phyloP scores from a whole-genome alignment of 2,329 filamentous ascomycete species.

The Dothideomycetes sp. region DNA sequence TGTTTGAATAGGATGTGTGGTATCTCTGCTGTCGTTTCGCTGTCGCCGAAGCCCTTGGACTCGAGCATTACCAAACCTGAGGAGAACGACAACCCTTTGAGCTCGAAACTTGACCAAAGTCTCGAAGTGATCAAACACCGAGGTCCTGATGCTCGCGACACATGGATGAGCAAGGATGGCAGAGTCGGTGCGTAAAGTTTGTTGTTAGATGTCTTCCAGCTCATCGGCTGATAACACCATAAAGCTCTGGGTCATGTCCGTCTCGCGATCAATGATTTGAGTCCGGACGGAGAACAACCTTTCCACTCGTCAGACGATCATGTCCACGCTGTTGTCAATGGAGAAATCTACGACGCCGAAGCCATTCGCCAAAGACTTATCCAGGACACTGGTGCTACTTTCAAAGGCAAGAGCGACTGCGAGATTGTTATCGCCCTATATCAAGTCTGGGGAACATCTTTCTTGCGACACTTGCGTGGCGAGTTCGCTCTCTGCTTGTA shows the following conservation, averaged over 20 bases:
- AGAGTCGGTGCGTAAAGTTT: slow-evolving; percentile 30
- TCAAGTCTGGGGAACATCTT: slow-evolving; percentile 38
- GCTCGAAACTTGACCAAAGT: slow-evolving; percentile 20
- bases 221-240: slow-evolving; percentile 14
- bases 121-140: slow-evolving; percentile 36
- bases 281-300: slow-evolving; percentile 39
- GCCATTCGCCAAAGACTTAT: slow-evolving; percentile 31
- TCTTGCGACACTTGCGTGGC: slow-evolving; percentile 41
- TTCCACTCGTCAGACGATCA: slow-evolving; percentile 26
- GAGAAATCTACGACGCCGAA: slow-evolving; percentile 50
- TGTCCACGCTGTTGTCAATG: slow-evolving; percentile 51
- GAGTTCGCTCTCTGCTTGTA: slow-evolving; percentile 48
- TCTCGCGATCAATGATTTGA: slow-evolving; percentile 46
- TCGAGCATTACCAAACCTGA: slow-evolving; percentile 15
- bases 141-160: slow-evolving; percentile 37
- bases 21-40: slow-evolving; percentile 22
- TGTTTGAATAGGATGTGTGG: too few species aligned
- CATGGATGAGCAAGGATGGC: slow-evolving; percentile 38
- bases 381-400: slow-evolving; percentile 32
- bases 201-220: slow-evolving; percentile 9
- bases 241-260: slow-evolving; percentile 42
- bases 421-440: slow-evolving; percentile 48
- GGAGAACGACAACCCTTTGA: slow-evolving; percentile 15
- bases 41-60: slow-evolving; percentile 12
- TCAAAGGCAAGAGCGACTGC: slow-evolving; percentile 40